Conservation (phyloP, 2,329 filamentous ascomycete species). For the Fusarium begoniae region DNA sequence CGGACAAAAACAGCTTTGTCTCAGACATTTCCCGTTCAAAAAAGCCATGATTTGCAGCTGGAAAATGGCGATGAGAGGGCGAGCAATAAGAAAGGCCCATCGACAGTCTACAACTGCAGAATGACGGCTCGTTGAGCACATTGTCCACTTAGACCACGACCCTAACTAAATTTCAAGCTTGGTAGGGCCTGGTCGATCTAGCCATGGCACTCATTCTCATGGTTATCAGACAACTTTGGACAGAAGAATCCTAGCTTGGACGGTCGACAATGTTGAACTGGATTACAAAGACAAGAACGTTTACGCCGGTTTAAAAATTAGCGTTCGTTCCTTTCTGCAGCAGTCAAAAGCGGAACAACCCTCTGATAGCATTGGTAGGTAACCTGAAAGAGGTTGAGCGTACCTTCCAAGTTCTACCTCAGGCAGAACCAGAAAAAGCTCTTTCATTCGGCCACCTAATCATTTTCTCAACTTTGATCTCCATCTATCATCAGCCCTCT, state of each 20-base stretch:
- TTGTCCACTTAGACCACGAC: background rate
- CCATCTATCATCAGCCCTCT: background rate
- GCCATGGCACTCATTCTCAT: background rate
- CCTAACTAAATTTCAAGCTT: background rate
- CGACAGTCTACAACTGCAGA: background rate
- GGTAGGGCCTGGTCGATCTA: background rate
- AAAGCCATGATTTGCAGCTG: background rate
- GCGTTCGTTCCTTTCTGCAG: background rate
- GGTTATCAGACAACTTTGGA: background rate
- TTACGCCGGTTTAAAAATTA: background rate
- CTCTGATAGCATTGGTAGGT: background rate
- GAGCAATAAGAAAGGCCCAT: background rate
- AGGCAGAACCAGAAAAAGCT: background rate
- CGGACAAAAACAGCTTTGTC: background rate
- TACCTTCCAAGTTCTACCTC: background rate
- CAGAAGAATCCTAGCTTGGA: background rate
- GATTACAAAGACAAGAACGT: conserved; percentile 3
- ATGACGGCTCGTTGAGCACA: conserved; percentile 6
- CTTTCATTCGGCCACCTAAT: background rate
- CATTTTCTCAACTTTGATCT: background rate
- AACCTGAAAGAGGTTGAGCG: conserved; percentile 5
- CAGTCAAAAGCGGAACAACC: conserved; percentile 15
- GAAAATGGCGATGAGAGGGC: background rate
- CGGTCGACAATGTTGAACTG: background rate
- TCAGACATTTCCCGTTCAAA: background rate